Percentiles rank a stretch among this genome's conserved stretches.
Conservation (phyloP, 2,329 filamentous ascomycete genomes). For the Epichloe hybrida region DNA sequence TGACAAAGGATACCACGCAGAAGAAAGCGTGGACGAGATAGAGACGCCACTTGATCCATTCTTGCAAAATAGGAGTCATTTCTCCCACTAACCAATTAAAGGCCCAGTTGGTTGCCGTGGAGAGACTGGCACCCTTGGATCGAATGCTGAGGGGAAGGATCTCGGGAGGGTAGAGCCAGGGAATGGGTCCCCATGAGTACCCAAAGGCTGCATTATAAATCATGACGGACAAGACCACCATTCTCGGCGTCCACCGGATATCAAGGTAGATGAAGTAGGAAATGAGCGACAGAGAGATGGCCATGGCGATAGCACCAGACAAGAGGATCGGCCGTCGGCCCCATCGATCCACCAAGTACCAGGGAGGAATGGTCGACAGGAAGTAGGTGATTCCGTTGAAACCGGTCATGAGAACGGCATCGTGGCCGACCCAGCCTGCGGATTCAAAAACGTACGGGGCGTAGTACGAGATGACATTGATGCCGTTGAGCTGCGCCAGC, state of each 20-base stretch:
- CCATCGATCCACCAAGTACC: slow-evolving; percentile 92
- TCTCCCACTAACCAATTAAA: slow-evolving; percentile 97
- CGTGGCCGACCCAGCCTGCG: slow-evolving; percentile 84
- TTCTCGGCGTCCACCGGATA: slow-evolving; percentile 58
- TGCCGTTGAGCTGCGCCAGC: slow-evolving; percentile 91
- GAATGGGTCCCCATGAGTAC: slow-evolving; percentile 89
- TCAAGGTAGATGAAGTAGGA: slow-evolving; percentile 94
- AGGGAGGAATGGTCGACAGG: slow-evolving; percentile 88
- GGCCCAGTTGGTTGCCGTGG: slow-evolving; percentile 93
- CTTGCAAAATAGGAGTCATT: slow-evolving; percentile 85
- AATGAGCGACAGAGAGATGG: slow-evolving; percentile 72
- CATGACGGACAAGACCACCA: slow-evolving; percentile 94
- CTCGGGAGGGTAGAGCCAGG: slow-evolving; percentile 97
- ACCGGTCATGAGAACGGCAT: slow-evolving; percentile 92
- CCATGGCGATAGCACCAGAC: slow-evolving; percentile 81
- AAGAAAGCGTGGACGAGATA: slow-evolving; percentile 96
- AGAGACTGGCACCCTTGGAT: slow-evolving; percentile 91
- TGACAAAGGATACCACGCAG: slow-evolving; percentile 86
- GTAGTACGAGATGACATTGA: slow-evolving; percentile 99
- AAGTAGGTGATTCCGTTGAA: slow-evolving; percentile 88
- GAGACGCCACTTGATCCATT: slow-evolving; percentile 82
- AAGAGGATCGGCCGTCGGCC: slow-evolving; percentile 81
- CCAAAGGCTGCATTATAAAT: slow-evolving; percentile 97
- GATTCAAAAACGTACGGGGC: slow-evolving; percentile 93
- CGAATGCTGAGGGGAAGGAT: slow-evolving; percentile 92